Conservation (phyloP, 768 basidiomycete genomes). For the Leccinum arenicola region DNA sequence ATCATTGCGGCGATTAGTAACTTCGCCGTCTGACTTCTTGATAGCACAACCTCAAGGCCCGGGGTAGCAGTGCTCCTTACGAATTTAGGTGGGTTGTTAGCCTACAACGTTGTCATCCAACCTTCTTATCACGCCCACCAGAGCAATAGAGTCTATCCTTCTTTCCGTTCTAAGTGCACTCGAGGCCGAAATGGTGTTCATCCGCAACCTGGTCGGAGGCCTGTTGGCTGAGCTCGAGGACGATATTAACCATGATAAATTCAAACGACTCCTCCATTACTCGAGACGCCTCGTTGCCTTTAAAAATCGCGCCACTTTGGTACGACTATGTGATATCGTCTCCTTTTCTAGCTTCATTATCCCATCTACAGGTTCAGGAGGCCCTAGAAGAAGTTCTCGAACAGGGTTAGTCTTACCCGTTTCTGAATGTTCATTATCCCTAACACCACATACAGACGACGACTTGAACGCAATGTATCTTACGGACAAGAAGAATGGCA, state of each 20-base stretch:
- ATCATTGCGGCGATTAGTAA: constrained; percentile 9
- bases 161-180: constrained; percentile 89
- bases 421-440: background rate
- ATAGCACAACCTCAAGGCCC: constrained; percentile 82
- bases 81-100: constrained; percentile 69
- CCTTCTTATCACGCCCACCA: constrained; percentile 32
- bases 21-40: constrained; percentile 13
- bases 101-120: constrained; percentile 11
- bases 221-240: constrained; percentile 92
- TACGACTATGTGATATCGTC: constrained; percentile 30
- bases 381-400: constrained; percentile 89
- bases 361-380: constrained; percentile 68
- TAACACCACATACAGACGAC: constrained; percentile 58
- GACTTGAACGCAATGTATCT: constrained; percentile 96
- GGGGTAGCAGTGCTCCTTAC: constrained; percentile 69
- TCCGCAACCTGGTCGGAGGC: constrained; percentile 85
- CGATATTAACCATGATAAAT: constrained; percentile 92
- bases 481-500: constrained; percentile 71
- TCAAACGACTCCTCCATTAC: constrained; percentile 89
- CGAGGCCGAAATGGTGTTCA: constrained; percentile 95
- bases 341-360: background rate
- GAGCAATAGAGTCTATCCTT: constrained; percentile 90
- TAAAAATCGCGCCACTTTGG: constrained; percentile 86
- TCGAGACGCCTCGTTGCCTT: constrained; percentile 85
- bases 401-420: constrained; percentile 56